Base-by-base conservation (phyloP, 495 filamentous ascomycete genomes). In the Penicillium steckii region DNA sequence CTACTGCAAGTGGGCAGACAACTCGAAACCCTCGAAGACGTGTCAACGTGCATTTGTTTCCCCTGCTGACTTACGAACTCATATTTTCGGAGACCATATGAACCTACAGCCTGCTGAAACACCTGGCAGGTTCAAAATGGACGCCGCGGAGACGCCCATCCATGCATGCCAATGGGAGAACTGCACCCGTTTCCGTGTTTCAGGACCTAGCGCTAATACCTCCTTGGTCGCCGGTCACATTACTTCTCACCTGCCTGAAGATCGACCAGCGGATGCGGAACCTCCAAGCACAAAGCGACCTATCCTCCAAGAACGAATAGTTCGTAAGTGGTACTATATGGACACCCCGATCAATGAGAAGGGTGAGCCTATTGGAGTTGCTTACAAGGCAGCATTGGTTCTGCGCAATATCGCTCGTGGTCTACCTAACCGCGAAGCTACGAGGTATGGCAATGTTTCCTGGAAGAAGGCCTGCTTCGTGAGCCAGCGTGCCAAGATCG, bases 391-490 rank as follows among this genome's bases (percentile, higher is more conserved):
- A 22, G 85, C 87, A 8, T 71, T 97, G 19, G 89, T 99, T 2
- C 72, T 99, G 55, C 83, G 94, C 26, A 99, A 97, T 62, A 80
- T 99, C 21, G 90, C 90, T 3, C 79, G 87, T 18, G 87, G 91
- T 44, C 75, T 91, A 0, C 79, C 85, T 0, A 70, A 58, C 37
- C 65, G 72, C 3, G 60, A 62, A 10, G 65, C 67, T 0, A 60
- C 69, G 0, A 60, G 62, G 32, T 64, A 66, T 24, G 57, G 71
- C 15, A 59, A 61, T 2, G 61, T 74, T 26, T 62, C 71, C 3
- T 76, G 68, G 69, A 76, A 75, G 56, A 73, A 71, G 51, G 65
- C 70, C 2, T 68, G 67, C 37, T 76, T 77, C 50, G 40, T 71
- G 4, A 70, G 67, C 44, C 71, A 72, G 29, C 71, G 71, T 10